Conservation (phyloP, 768 basidiomycete genomes). For the Lentinula guzmanii region DNA sequence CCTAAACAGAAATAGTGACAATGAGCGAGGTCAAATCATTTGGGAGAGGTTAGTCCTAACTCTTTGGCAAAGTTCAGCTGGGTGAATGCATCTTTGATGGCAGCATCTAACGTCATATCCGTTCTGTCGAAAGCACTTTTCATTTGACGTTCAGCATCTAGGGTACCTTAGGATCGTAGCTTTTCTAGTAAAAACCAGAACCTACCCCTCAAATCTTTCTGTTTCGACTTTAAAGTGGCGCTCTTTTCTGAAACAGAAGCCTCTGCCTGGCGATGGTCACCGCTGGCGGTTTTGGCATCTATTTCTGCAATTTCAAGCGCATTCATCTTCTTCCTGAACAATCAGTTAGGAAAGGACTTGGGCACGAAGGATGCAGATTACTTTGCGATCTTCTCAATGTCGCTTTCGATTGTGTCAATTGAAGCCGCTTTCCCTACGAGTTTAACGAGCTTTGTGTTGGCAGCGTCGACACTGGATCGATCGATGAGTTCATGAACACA, state of each 20-base stretch:
- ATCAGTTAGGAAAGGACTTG: not conserved
- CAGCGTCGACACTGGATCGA: constrained; percentile 50
- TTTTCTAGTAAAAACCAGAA: constrained; percentile 4
- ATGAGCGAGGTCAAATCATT: not conserved
- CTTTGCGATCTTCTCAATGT: constrained; percentile 35
- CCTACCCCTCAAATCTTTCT: constrained; percentile 56
- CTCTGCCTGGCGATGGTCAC: constrained; percentile 58
- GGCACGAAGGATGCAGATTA: constrained; percentile 16
- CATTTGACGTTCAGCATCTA: constrained; percentile 47
- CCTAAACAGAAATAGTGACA: not conserved
- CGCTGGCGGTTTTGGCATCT: constrained; percentile 41
- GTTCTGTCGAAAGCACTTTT: constrained; percentile 31
- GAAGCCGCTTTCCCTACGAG: constrained; percentile 56
- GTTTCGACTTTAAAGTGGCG: constrained; percentile 54
- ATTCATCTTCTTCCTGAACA: constrained; percentile 59
- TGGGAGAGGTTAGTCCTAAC: not conserved
- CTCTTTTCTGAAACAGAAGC: constrained; percentile 55
- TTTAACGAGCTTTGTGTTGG: constrained; percentile 57
- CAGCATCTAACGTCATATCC: constrained; percentile 33
- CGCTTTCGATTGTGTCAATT: constrained; percentile 58
- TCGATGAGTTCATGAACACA: constrained; percentile 4
- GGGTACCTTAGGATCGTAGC: not conserved
- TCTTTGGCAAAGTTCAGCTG: constrained; percentile 19
- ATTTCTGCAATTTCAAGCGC: constrained; percentile 45
- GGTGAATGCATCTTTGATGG: constrained; percentile 36